Evolutionary conservation across 331 rosid species (phyloP), one percentile per base, ranked within the genome.

Genomic region (Quercus tomentella): DNA sequence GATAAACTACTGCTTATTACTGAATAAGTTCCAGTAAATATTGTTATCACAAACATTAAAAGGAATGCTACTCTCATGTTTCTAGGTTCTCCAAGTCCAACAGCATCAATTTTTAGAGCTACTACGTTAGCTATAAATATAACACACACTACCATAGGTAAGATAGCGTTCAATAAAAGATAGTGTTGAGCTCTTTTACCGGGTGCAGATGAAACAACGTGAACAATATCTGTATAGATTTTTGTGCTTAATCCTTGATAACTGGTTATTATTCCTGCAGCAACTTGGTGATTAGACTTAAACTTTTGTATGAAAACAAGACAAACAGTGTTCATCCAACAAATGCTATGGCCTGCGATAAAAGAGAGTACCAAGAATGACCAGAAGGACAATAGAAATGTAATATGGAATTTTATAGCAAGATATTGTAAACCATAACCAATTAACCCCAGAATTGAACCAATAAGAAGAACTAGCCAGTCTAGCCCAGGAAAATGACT

Each of bases 271-370:
- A 92, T 30, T 21, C 98, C 97, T 15, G 90, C 92, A 0, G 93
- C 93, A 17, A 90, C 70, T 60, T 89, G 96, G n/a, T 81, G 85
- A 70, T 88, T 25, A 0, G 80, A 65, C 0, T 86, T 69, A 60
- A 94, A 94, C 79, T 92, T 92, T 30, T 87, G 72, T 43, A 91
- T 87, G 74, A 83, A 58, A 8, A 90, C 89, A 20, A 80, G 89
- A 37, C 92, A 90, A 2, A 92, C 97, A 0, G 98, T 95, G 88
- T 92, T 95, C 23, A 95, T 85, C 98, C 98, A 95, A 21, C 97
- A 95, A 28, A 95, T 90, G 86, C 97, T 91, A 72, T 92, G 91
- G 0, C 98, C 96, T 22, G 98, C 92, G 0, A 91, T 22, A 33
- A 91, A 87, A 26, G 93, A 85, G 77, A 91, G 88, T 0, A 85